These are phyloP conservation scores for Chaetoceros tenuissimus DNA, from an alignment of 108 stramenopile species.

Conservation along the genomic window DNA sequence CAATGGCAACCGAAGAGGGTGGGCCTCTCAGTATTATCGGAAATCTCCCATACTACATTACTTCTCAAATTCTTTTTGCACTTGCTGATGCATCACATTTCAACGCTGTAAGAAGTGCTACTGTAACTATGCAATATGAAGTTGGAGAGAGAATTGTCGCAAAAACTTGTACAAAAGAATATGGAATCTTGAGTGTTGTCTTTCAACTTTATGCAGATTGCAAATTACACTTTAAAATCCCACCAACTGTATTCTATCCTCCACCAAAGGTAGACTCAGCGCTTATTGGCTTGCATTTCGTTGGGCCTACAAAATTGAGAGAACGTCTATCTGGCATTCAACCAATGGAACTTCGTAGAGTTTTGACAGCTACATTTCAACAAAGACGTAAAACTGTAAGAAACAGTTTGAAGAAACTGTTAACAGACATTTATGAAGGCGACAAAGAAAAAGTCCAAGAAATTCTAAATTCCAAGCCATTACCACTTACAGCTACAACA, in stretches of 20 bases:
- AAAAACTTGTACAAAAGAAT: slow-evolving; percentile 70
- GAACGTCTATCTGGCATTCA: slow-evolving; percentile 68
- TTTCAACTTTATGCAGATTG: slow-evolving; percentile 88
- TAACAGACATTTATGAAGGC: slow-evolving; percentile 26
- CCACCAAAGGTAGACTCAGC: slow-evolving; percentile 93
- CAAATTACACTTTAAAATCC: slow-evolving; percentile 90
- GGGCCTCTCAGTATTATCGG: slow-evolving; percentile 88
- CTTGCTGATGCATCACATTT: slow-evolving; percentile 87
- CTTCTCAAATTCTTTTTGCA: slow-evolving; percentile 91
- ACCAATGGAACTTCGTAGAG: slow-evolving; percentile 64
- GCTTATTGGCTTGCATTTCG: slow-evolving; percentile 87
- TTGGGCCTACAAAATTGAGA: slow-evolving; percentile 44
- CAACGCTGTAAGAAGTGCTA: slow-evolving; percentile 79
- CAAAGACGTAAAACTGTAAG: slow-evolving; percentile 94
- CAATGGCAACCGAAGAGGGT: slow-evolving; percentile 61
- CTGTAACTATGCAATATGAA: slow-evolving; percentile 97
- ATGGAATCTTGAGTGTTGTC: slow-evolving; percentile 92
- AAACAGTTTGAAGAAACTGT: slow-evolving; percentile 78
- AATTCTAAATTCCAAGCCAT: slow-evolving; percentile 40
- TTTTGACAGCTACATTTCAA: slow-evolving; percentile 86
- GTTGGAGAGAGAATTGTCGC: slow-evolving; percentile 89
- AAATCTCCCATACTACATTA: slow-evolving; percentile 97
- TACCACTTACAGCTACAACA: slow-evolving; percentile 47
- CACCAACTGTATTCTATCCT: slow-evolving; percentile 96
- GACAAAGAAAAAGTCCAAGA: slow-evolving; percentile 25